Evolutionary conservation across 768 basidiomycete species (phyloP).

Genomic region (Mycena belliarum): DNA sequence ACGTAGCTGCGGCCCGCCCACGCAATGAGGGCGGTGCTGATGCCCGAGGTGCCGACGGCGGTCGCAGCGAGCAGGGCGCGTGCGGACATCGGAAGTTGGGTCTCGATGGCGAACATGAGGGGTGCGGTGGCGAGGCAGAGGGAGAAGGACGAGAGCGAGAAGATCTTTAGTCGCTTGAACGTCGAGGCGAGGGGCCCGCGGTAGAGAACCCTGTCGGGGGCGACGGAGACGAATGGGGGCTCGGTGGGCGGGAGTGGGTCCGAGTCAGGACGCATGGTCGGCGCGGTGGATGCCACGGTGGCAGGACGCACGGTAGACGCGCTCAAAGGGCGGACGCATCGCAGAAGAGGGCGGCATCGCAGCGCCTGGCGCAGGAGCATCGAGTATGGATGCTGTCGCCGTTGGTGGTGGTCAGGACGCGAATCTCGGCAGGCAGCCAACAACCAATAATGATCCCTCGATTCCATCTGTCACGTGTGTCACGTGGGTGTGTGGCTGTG

Average conservation of each 20-base stretch:
- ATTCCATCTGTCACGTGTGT: too few relatives aligned
- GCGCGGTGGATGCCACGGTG: too few relatives aligned
- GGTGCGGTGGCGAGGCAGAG: conserved; percentile 72
- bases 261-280: too few relatives aligned
- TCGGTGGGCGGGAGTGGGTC: too few relatives aligned
- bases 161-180: conserved; percentile 77
- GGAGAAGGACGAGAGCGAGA: conserved; percentile 77
- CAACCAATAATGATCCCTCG: background rate
- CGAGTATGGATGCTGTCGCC: background rate
- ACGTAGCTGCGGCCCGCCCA: conserved; percentile 79
- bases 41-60: conserved; percentile 69
- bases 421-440: too few relatives aligned
- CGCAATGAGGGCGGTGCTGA: conserved; percentile 74
- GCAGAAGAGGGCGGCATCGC: conserved; percentile 5
- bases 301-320: too few relatives aligned
- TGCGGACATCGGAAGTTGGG: conserved; percentile 68
- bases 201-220: conserved; percentile 46
- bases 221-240: conserved; percentile 4
- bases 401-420: background rate
- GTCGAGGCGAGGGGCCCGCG: conserved; percentile 71
- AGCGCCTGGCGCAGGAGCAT: conserved; percentile 20
- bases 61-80: conserved; percentile 67
- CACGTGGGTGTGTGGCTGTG: too few relatives aligned
- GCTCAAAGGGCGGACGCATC: background rate
- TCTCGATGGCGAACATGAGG: conserved; percentile 81